Percentiles rank a stretch among this genome's conserved stretches.
phyloP scores from a whole-genome alignment of 2,329 filamentous ascomycete genomes.

The Paecilomyces variotii region DNA sequence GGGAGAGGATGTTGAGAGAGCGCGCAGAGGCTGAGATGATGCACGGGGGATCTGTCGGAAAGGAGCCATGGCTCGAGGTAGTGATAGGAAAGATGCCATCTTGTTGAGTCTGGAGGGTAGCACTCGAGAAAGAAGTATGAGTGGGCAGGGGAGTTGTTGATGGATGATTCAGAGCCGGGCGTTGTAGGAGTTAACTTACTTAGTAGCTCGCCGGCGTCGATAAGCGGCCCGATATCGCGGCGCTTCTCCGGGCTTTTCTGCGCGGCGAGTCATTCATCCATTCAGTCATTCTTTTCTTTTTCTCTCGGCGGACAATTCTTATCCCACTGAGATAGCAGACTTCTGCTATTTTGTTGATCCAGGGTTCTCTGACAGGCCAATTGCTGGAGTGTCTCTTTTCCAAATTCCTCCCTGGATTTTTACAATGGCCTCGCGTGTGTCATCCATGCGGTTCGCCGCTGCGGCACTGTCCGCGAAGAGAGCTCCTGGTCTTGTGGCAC shows the following conservation, averaged over 20 bases:
- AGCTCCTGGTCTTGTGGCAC: slow-evolving; percentile 23
- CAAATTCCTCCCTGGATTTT: slow-evolving; percentile 4
- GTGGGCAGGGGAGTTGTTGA: background rate
- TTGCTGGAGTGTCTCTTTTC: background rate
- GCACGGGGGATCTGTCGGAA: slow-evolving; percentile 2
- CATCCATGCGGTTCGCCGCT: background rate
- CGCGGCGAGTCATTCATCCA: background rate
- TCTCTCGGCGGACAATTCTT: background rate
- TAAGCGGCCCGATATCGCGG: slow-evolving; percentile 19
- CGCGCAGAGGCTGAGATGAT: slow-evolving; percentile 17
- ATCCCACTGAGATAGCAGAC: background rate
- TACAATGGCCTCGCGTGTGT: background rate
- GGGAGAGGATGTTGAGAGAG: background rate
- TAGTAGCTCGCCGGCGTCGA: slow-evolving; percentile 10
- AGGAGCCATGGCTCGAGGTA: background rate
- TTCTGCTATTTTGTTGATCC: background rate
- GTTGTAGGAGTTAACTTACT: background rate
- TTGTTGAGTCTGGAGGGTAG: background rate
- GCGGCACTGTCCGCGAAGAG: slow-evolving; percentile 20
- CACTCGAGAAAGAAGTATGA: background rate
- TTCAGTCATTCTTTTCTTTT: background rate
- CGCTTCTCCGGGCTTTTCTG: slow-evolving; percentile 9
- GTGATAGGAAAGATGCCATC: background rate
- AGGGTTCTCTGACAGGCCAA: background rate
- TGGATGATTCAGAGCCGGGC: background rate